These are phyloP conservation scores for Wickerhamiella infanticola DNA, from an alignment of 1,139 yeast species.

Conservation along the genomic window DNA sequence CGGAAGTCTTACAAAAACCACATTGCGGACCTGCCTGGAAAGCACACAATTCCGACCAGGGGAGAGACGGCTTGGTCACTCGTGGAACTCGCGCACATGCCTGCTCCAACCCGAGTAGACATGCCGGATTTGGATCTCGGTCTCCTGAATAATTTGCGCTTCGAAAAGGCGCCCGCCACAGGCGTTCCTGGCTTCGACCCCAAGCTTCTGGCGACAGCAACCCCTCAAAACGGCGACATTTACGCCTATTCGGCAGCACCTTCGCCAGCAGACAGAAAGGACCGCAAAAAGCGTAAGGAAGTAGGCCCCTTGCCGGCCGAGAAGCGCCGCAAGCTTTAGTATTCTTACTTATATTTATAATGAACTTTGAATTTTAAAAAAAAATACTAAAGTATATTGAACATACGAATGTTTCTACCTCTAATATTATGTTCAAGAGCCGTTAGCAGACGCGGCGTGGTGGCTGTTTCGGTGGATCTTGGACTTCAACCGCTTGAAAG, in stretches of 20 bases:
- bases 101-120: slow-evolving; percentile 11
- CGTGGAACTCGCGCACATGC: slow-evolving; percentile 19
- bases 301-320: slow-evolving; percentile 1
- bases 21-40: slow-evolving; percentile 72
- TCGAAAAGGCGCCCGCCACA: slow-evolving; percentile 51
- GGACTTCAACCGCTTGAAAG: not conserved
- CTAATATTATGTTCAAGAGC: not conserved
- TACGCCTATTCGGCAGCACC: slow-evolving; percentile 3
- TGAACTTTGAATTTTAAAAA: no score
- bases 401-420: no score
- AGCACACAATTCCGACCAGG: slow-evolving; percentile 37
- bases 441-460: not conserved
- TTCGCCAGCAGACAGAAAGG: slow-evolving; percentile 5
- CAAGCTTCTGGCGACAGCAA: slow-evolving; percentile 42
- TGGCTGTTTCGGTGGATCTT: not conserved
- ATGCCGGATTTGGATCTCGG: slow-evolving; percentile 37
- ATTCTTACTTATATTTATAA: not conserved
- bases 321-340: not conserved
- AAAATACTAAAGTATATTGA: no score
- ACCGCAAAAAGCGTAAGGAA: slow-evolving; percentile 3
- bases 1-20: slow-evolving; percentile 91
- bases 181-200: slow-evolving; percentile 74
- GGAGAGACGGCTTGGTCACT: slow-evolving; percentile 21
- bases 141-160: slow-evolving; percentile 35
- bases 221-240: slow-evolving; percentile 1